These are phyloP conservation scores for Ailanthus altissimus DNA, from an alignment of 345 rosid species.

Conservation along the genomic window DNA sequence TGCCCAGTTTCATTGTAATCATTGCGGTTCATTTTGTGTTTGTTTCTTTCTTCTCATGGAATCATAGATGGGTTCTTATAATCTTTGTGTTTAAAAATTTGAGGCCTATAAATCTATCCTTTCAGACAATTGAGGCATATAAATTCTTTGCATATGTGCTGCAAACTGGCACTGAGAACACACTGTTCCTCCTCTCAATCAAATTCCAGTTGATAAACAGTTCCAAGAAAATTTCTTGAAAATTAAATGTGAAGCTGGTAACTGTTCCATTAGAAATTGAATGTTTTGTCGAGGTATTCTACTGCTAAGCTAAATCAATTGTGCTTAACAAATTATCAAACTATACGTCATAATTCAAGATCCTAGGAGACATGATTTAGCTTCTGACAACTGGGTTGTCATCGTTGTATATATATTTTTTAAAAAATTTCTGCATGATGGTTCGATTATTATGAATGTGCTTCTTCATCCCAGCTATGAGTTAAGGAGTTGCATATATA, in stretches of 20 bases:
- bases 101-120: neutral
- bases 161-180: neutral
- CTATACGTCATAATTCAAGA: neutral
- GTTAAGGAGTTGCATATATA: neutral
- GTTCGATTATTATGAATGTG: neutral
- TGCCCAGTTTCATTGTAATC: neutral
- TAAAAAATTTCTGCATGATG: neutral
- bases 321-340: neutral
- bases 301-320: neutral
- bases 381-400: slow-evolving; percentile 9
- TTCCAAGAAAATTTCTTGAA: neutral
- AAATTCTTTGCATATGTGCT: neutral
- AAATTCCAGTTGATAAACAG: too few relatives aligned
- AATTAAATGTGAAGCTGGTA: neutral
- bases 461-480: neutral
- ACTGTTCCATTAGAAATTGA: slow-evolving; percentile 13
- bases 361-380: neutral
- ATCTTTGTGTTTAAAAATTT: too few relatives aligned
- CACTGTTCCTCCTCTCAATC: neutral
- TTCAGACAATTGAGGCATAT: neutral
- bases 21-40: neutral
- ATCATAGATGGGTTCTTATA: neutral
- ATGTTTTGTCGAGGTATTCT: neutral
- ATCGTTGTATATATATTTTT: neutral
- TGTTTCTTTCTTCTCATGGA: neutral